Percentiles rank a stretch among this genome's conserved stretches.
Evolutionary conservation across 129 eudicot genomes (phyloP).

Genomic region (Sambucus nigra): DNA sequence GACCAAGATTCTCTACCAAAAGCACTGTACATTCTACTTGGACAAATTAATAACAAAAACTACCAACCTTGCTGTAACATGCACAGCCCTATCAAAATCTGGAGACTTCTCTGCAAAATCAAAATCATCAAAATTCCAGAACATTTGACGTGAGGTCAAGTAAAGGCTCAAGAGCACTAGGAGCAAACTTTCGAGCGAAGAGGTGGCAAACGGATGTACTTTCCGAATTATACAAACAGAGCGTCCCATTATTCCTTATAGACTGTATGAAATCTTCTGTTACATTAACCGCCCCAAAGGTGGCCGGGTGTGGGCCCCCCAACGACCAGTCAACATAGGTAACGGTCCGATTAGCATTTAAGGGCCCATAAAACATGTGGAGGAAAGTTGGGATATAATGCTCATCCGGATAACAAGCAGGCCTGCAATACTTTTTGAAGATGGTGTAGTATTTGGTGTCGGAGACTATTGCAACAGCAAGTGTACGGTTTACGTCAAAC

Average conservation of each 20-base stretch:
- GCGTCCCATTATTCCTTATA: conserved; percentile 57
- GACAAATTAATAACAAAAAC: not conserved
- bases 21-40: not conserved
- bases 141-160: conserved; percentile 37
- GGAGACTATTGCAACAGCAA: conserved; percentile 47
- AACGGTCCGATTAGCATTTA: conserved; percentile 56
- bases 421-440: conserved; percentile 54
- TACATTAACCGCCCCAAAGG: conserved; percentile 39
- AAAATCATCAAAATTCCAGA: conserved; percentile 36
- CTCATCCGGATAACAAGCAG: conserved; percentile 81
- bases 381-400: conserved; percentile 70
- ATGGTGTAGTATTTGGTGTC: conserved; percentile 63
- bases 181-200: conserved; percentile 74
- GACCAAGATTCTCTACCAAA: not conserved
- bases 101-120: not conserved
- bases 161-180: conserved; percentile 49
- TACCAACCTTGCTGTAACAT: not conserved
- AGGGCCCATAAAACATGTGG: conserved; percentile 46
- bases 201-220: conserved; percentile 42
- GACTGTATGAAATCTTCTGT: conserved; percentile 37
- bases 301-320: conserved; percentile 67
- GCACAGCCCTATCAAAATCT: not conserved
- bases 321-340: conserved; percentile 79
- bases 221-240: conserved; percentile 40
- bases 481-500: conserved; percentile 59